Evolutionary conservation across 2,329 filamentous ascomycete genomes (phyloP).

Genomic region (Botrytis porri): DNA sequence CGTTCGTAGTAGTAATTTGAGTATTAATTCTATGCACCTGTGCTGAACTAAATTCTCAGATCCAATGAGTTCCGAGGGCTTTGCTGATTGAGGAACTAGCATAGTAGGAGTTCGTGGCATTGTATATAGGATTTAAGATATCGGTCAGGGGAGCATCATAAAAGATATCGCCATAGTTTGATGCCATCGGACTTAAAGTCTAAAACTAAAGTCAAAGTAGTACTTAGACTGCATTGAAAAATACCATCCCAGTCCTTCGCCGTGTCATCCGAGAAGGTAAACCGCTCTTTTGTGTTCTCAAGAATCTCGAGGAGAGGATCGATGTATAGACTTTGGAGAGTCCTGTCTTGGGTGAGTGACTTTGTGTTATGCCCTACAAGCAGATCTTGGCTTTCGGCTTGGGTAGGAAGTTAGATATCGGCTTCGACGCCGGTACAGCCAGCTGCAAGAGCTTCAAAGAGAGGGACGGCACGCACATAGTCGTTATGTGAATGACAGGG

Average conservation of each 20-base stretch:
- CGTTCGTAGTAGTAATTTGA: constrained; percentile 23
- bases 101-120: constrained; percentile 35
- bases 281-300: constrained; percentile 44
- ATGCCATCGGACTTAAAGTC: constrained; percentile 48
- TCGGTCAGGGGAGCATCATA: constrained; percentile 46
- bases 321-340: constrained; percentile 56
- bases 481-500: constrained; percentile 50
- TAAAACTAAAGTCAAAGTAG: constrained; percentile 44
- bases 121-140: constrained; percentile 26
- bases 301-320: constrained; percentile 56
- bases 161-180: constrained; percentile 45
- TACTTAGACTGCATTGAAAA: constrained; percentile 22
- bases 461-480: constrained; percentile 49
- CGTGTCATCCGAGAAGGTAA: not conserved
- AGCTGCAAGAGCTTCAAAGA: constrained; percentile 51
- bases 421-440: constrained; percentile 58
- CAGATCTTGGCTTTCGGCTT: constrained; percentile 48
- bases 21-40: constrained; percentile 34
- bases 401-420: constrained; percentile 49
- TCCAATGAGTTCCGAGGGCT: constrained; percentile 20
- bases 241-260: constrained; percentile 24
- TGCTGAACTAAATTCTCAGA: constrained; percentile 38
- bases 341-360: constrained; percentile 52
- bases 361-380: constrained; percentile 55
- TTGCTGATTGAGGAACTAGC: constrained; percentile 28